These are phyloP conservation scores for Lecanicillium sp. DNA, from an alignment of 2,329 filamentous ascomycete species.

Conservation along the genomic window DNA sequence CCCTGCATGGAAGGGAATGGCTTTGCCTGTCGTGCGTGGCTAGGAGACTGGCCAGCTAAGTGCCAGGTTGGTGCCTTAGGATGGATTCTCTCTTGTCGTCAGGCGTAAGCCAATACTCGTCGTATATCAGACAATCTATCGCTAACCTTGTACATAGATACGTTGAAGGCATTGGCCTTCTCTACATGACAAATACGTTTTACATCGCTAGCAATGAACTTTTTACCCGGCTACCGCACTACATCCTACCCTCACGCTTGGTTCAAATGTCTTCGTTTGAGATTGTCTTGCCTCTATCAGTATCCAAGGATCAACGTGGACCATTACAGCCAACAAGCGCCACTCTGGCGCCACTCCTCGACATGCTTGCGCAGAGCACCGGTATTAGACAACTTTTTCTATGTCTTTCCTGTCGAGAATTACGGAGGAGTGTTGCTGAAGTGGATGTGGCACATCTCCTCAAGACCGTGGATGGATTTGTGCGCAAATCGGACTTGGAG, in stretches of 20 bases:
- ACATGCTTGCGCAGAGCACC: no score
- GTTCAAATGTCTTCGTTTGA: conserved; percentile 5
- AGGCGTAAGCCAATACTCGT: conserved; percentile 14
- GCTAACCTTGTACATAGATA: conserved; percentile 6
- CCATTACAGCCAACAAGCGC: no score
- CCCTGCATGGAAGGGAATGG: not conserved
- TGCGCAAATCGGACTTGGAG: no score
- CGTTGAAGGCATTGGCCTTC: conserved; percentile 8
- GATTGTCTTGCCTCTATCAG: not conserved
- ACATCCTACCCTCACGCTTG: conserved; percentile 4
- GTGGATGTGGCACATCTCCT: no score
- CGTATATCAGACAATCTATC: not conserved
- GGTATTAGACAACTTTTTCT: no score
- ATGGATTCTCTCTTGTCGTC: conserved; percentile 21
- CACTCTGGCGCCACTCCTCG: no score
- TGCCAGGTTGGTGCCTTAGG: conserved; percentile 18
- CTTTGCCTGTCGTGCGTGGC: conserved; percentile 12
- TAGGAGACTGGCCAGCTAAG: conserved; percentile 10
- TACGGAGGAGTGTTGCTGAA: no score
- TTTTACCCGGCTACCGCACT: conserved; percentile 1
- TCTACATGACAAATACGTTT: conserved; percentile 11
- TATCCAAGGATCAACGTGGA: no score
- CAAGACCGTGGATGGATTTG: no score
- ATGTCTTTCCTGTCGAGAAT: no score
- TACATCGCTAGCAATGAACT: conserved; percentile 6